Evolutionary conservation across 257 asterid genomes (phyloP), one percentile per base, ranked within the genome.

Genomic region (Gardenia jasminoides): DNA sequence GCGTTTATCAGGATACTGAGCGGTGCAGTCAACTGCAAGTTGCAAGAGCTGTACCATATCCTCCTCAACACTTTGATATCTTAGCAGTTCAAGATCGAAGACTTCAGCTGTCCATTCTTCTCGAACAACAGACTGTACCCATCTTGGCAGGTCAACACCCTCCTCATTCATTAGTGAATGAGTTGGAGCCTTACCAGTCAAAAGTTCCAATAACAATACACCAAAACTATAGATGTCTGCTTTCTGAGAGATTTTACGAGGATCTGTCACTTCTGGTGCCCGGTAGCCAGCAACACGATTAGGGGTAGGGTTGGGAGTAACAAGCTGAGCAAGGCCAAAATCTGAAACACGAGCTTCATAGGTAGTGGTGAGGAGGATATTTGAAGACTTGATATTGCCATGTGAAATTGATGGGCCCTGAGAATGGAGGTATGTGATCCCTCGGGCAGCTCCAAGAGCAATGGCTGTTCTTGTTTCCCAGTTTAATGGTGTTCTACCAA

Each of bases 11-110:
- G 91, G 92, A 80, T 87, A 81, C 77, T 85, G 87, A 41, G 85
- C 88, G 0, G 86, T 79, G 67, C 92, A 89, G 33, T 87, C 89
- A 70, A 87, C 80, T 31, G 87, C 92, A 30, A 89, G 85, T 58
- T 87, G 92, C 84, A 89, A 82, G 12, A 89, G 87, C 82, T 78
- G 84, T 26, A 89, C 89, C 92, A 89, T 89, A 28, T 88, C 89
- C 76, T 86, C 90, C 82, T 85, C 88, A 1, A 80, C 89, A 46
- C 78, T 83, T 68, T 83, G 88, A 61, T 86, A 82, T 76, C 85
- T 79, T 15, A 85, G 78, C 59, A 88, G 90, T 58, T 83, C 89
- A 1, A 78, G 84, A 33, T 88, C 92, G 33, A 88, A 88, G 11
- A 88, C 88, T 80, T 88, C 92, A 10, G 86, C 67, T 6, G 83